phyloP scores from a whole-genome alignment of 441 rosid genomes.

The Brassica balearica region DNA sequence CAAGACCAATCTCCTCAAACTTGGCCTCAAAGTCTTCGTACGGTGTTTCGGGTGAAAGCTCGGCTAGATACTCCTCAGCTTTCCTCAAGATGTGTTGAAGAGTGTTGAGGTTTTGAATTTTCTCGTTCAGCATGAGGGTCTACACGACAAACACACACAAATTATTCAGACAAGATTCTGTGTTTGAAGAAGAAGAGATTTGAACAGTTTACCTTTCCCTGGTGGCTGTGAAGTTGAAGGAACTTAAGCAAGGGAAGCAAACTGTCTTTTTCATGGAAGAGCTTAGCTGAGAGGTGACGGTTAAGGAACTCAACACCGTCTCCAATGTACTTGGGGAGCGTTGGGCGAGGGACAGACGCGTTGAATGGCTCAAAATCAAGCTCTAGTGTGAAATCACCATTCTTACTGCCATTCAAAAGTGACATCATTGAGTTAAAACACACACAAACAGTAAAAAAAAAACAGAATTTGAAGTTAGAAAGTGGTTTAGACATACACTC shows the following conservation, averaged over 20 bases:
- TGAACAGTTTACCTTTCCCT: constrained; percentile 68
- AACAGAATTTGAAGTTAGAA: background rate
- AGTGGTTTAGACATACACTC: constrained; percentile 71
- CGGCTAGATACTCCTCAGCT: constrained; percentile 82
- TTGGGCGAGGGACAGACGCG: constrained; percentile 86
- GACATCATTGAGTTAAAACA: background rate
- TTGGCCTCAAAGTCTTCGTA: constrained; percentile 63
- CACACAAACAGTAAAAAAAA: background rate
- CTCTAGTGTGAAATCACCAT: constrained; percentile 86
- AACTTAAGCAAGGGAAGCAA: constrained; percentile 85
- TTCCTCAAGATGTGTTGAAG: constrained; percentile 81
- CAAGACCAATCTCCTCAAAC: constrained; percentile 89
- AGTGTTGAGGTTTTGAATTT: constrained; percentile 66
- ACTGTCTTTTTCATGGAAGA: constrained; percentile 96
- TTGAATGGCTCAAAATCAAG: constrained; percentile 92
- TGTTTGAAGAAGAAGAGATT: background rate
- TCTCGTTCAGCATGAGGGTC: constrained; percentile 85
- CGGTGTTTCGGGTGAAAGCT: constrained; percentile 61
- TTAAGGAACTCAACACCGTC: constrained; percentile 97
- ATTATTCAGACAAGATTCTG: constrained; percentile 1
- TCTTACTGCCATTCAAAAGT: constrained; percentile 53
- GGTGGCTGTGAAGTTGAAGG: constrained; percentile 76
- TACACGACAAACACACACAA: constrained; percentile 39
- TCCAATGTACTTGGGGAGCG: constrained; percentile 88
- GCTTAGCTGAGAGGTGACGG: constrained; percentile 90